Evolutionary conservation across 2,329 filamentous ascomycete species (phyloP).

Genomic region (Trichophaea hybrida): DNA sequence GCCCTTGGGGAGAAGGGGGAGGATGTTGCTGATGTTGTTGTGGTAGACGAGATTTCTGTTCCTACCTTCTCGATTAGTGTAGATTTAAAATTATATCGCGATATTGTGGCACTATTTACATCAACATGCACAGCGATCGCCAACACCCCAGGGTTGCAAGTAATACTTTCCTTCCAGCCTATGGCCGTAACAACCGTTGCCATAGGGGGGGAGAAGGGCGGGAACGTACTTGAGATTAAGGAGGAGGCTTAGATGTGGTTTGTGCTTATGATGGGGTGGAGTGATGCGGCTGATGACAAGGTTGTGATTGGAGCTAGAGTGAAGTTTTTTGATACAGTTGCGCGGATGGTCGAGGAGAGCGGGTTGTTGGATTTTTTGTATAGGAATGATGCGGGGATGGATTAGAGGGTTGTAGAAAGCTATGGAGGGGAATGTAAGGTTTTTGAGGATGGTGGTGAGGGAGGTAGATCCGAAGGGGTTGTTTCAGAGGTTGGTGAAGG

Average conservation of each 20-base stretch:
- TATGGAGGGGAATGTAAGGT: constrained; percentile 34
- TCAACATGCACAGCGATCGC: neutral
- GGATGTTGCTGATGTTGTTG: neutral
- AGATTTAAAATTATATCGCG: constrained; percentile 7
- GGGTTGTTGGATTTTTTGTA: constrained; percentile 33
- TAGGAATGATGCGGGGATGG: constrained; percentile 36
- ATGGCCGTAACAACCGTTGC: constrained; percentile 32
- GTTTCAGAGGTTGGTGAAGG: constrained; percentile 30
- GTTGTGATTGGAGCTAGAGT: constrained; percentile 28
- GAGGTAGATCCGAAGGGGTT: constrained; percentile 33
- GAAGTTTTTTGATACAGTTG: constrained; percentile 26
- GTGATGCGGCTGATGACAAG: constrained; percentile 29
- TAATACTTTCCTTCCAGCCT: constrained; percentile 31
- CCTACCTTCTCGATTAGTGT: constrained; percentile 2
- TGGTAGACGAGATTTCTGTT: constrained; percentile 5
- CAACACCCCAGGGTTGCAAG: neutral
- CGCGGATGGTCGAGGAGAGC: constrained; percentile 28
- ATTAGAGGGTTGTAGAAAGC: constrained; percentile 33
- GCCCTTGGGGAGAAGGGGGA: too few relatives aligned
- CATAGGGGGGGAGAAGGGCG: constrained; percentile 29
- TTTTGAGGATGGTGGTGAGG: constrained; percentile 28
- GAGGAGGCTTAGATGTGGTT: constrained; percentile 27
- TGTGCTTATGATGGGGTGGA: constrained; percentile 27
- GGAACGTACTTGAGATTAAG: constrained; percentile 32
- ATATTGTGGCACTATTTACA: neutral